Evolutionary conservation across 1,284 basidiomycete species (phyloP).

Genomic region (Phylloboletellus chloephorus): DNA sequence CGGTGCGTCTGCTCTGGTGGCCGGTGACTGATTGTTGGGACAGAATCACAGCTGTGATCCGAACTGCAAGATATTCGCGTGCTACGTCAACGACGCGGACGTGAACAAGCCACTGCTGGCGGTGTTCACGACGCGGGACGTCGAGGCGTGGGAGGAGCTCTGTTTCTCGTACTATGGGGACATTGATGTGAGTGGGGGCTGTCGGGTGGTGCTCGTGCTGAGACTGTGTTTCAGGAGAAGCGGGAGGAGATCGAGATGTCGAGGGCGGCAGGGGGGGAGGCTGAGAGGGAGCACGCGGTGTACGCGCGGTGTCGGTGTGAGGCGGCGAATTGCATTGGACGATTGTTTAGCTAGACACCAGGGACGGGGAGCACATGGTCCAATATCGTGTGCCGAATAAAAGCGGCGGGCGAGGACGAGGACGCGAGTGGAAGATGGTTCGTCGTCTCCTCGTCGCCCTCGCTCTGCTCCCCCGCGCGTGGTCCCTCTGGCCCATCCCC

Average conservation of each 20-base stretch:
- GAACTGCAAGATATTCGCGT: constrained; percentile 68
- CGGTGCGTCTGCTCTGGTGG: constrained; percentile 12
- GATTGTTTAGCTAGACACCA: constrained; percentile 14
- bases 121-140: constrained; percentile 65
- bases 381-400: not conserved
- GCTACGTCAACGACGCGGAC: constrained; percentile 63
- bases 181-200: constrained; percentile 32
- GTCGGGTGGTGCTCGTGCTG: not conserved
- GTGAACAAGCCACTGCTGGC: constrained; percentile 58
- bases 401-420: no score
- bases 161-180: constrained; percentile 76
- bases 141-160: constrained; percentile 67
- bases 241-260: constrained; percentile 14
- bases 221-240: constrained; percentile 17
- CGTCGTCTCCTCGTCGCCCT: constrained; percentile 1
- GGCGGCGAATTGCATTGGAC: constrained; percentile 43
- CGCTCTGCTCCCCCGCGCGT: constrained; percentile 13
- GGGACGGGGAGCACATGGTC: not conserved
- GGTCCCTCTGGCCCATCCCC: constrained; percentile 63
- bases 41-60: constrained; percentile 91
- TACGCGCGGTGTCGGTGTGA: constrained; percentile 52
- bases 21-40: constrained; percentile 4
- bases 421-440: constrained; percentile 3
- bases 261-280: constrained; percentile 4
- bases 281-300: constrained; percentile 35